These are phyloP conservation scores for Plantago rigida DNA, from an alignment of 305 asterid genomes.

Conservation along the genomic window DNA sequence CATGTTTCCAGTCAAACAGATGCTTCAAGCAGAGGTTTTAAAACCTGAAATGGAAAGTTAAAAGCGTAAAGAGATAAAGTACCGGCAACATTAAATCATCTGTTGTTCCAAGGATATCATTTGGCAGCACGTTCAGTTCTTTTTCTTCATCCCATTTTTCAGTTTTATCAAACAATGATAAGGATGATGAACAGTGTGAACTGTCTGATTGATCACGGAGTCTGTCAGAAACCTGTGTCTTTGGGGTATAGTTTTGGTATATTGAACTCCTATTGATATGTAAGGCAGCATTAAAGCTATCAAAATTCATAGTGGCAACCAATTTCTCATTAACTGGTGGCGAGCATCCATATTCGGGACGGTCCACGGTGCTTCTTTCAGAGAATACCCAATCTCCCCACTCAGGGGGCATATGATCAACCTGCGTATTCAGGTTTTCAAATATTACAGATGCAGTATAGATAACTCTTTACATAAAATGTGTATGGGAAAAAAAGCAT, in stretches of 20 bases:
- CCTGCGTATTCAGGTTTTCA: slow-evolving; percentile 42
- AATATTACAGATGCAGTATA: slow-evolving; percentile 15
- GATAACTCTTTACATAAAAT: slow-evolving; percentile 10
- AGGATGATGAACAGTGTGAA: slow-evolving; percentile 28
- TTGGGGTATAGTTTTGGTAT: slow-evolving; percentile 31
- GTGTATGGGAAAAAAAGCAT: slow-evolving; percentile 5
- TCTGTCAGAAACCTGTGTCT: slow-evolving; percentile 26
- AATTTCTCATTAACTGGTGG: slow-evolving; percentile 43
- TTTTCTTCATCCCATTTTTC: slow-evolving; percentile 25
- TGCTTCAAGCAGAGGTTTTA: not conserved
- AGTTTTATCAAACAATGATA: slow-evolving; percentile 24
- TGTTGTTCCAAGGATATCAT: slow-evolving; percentile 27
- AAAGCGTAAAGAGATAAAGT: slow-evolving; percentile 24
- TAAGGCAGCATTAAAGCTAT: slow-evolving; percentile 35
- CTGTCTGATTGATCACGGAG: slow-evolving; percentile 22
- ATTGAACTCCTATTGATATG: slow-evolving; percentile 28
- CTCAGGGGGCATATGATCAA: slow-evolving; percentile 37
- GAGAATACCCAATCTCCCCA: slow-evolving; percentile 74
- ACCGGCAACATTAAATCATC: slow-evolving; percentile 29
- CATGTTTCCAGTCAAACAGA: not conserved
- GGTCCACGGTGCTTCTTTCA: slow-evolving; percentile 35
- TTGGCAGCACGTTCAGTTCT: slow-evolving; percentile 29
- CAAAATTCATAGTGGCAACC: slow-evolving; percentile 52
- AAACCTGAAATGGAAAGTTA: slow-evolving; percentile 14
- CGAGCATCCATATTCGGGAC: slow-evolving; percentile 34